These are phyloP conservation scores for Gryganskiella cystojenkinii DNA, from an alignment of 192 early-diverging fungal genomes.

Conservation along the genomic window DNA sequence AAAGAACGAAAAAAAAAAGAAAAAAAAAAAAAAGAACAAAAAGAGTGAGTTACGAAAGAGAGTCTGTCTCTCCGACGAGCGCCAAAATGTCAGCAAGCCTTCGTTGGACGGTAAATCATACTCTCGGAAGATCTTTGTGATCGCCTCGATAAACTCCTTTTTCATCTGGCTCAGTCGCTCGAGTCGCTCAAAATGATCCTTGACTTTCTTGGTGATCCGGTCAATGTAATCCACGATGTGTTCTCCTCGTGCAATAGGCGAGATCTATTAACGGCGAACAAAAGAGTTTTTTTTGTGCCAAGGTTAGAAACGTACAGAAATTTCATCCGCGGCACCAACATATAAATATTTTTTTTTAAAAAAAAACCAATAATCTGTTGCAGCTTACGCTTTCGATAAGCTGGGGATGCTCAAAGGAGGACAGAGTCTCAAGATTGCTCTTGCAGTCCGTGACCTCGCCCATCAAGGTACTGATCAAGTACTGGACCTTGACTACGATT, in stretches of 20 bases:
- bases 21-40: not conserved
- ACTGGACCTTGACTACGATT: conserved; percentile 45
- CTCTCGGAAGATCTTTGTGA: conserved; percentile 11
- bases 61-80: no score
- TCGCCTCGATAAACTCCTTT: conserved; percentile 25
- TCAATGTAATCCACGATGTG: conserved; percentile 24
- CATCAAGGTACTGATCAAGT: conserved; percentile 33
- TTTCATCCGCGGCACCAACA: not conserved
- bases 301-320: not conserved
- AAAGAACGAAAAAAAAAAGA: not conserved
- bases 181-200: conserved; percentile 9
- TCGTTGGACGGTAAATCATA: no score
- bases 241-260: conserved; percentile 25
- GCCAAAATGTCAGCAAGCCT: not conserved
- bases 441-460: conserved; percentile 26
- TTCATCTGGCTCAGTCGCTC: conserved; percentile 14
- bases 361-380: not conserved
- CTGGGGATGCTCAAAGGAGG: conserved; percentile 21
- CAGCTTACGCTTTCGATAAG: conserved; percentile 20
- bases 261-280: conserved; percentile 24
- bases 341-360: no score
- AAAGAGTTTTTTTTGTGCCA: not conserved
- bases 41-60: not conserved
- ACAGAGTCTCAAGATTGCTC: conserved; percentile 34
- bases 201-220: conserved; percentile 9